Evolutionary conservation across 2,329 filamentous ascomycete genomes (phyloP).

Genomic region (Bipolaris oryzae): DNA sequence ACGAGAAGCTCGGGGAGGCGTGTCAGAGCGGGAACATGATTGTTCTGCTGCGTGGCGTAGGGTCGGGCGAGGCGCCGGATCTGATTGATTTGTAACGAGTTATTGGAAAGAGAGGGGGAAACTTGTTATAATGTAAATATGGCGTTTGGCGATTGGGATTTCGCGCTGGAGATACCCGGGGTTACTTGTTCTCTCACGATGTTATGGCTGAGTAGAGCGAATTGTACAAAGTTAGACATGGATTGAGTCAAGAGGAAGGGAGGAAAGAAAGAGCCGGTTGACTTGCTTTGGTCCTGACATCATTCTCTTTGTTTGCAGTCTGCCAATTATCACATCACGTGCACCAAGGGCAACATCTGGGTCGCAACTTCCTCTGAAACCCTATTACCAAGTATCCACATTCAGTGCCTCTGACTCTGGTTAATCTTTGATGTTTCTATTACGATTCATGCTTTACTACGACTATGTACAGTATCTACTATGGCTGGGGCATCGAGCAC

Average conservation of each 20-base stretch:
- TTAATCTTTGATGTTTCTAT: not conserved
- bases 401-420: not conserved
- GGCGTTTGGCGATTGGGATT: not conserved
- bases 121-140: not conserved
- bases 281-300: no score
- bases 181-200: no score
- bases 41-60: slow-evolving; percentile 84
- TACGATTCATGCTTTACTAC: not conserved
- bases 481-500: slow-evolving; percentile 20
- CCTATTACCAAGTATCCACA: not conserved
- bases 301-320: no score
- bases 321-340: no score
- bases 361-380: no score
- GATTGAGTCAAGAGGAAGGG: no score
- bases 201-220: no score
- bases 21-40: slow-evolving; percentile 87
- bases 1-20: slow-evolving; percentile 77
- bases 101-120: no score
- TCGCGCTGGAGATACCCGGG: not conserved
- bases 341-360: no score
- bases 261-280: no score
- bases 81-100: slow-evolving; percentile 63
- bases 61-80: slow-evolving; percentile 71
- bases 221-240: no score
- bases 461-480: slow-evolving; percentile 1